Evolutionary conservation across 1,284 basidiomycete genomes (phyloP).

Genomic region (Abortiporus biennis): DNA sequence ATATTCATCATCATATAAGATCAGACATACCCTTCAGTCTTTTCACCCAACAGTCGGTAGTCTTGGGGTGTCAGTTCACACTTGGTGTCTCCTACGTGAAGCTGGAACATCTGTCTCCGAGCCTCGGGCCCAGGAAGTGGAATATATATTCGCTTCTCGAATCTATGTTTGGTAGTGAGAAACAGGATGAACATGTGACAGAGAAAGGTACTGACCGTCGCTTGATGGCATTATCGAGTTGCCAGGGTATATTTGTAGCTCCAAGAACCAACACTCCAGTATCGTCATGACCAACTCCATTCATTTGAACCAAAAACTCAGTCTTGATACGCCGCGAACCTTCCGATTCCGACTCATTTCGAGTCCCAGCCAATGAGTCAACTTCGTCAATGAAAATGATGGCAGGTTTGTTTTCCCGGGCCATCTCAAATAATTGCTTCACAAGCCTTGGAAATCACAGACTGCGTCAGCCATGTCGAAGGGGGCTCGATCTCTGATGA

Average conservation of each 20-base stretch:
- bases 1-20: constrained; percentile 1
- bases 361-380: constrained; percentile 91
- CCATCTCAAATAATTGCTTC: constrained; percentile 95
- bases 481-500: constrained; percentile 1
- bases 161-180: constrained; percentile 38
- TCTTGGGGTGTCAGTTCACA: constrained; percentile 80
- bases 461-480: too few species aligned
- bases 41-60: constrained; percentile 76
- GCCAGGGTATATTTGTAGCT: constrained; percentile 98
- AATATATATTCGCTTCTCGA: constrained; percentile 98
- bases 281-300: constrained; percentile 97
- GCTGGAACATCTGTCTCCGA: constrained; percentile 93
- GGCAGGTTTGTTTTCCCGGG: constrained; percentile 91
- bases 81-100: constrained; percentile 92
- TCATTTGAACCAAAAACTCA: constrained; percentile 97
- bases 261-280: constrained; percentile 97
- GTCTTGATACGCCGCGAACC: constrained; percentile 97
- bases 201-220: constrained; percentile 54
- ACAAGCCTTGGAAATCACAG: too few species aligned
- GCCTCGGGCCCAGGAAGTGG: constrained; percentile 93
- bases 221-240: constrained; percentile 96
- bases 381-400: constrained; percentile 99
- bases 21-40: constrained; percentile 75
- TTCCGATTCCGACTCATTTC: constrained; percentile 95
- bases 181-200: neutral